phyloP scores from a whole-genome alignment of 805 yeast species.

The Hanseniaspora hatyaiensis region DNA sequence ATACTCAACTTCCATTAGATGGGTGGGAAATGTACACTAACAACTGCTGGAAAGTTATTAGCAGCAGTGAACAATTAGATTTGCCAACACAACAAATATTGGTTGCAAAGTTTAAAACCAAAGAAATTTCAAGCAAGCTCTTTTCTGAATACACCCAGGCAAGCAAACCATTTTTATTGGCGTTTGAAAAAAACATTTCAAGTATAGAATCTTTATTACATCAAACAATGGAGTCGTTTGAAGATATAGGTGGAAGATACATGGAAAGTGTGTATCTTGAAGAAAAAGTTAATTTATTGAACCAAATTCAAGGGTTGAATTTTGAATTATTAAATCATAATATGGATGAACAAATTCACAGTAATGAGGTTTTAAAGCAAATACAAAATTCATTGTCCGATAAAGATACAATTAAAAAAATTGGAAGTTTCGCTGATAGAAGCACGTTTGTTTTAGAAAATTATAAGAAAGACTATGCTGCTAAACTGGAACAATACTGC shows the following conservation, averaged over 20 bases:
- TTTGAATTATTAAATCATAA: conserved; percentile 5
- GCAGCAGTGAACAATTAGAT: conserved; percentile 83
- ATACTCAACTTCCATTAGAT: conserved; percentile 79
- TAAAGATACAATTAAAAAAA: conserved; percentile 9
- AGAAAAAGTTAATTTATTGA: conserved; percentile 41
- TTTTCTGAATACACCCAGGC: conserved; percentile 35
- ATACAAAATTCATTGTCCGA: neutral
- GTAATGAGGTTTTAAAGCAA: neutral
- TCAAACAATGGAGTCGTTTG: conserved; percentile 34
- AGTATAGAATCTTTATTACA: conserved; percentile 39
- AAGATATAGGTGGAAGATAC: conserved; percentile 66
- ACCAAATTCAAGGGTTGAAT: conserved; percentile 33
- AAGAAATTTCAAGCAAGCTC: conserved; percentile 59
- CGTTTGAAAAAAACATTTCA: conserved; percentile 35
- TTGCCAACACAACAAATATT: conserved; percentile 92
- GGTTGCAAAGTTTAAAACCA: conserved; percentile 90
- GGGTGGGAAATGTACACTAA: conserved; percentile 92
- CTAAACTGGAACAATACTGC: neutral
- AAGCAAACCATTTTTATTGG: conserved; percentile 21
- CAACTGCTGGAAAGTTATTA: conserved; percentile 90
- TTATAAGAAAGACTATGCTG: neutral
- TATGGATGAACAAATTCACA: conserved; percentile 2
- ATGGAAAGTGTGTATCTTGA: conserved; percentile 52
- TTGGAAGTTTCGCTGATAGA: conserved; percentile 15
- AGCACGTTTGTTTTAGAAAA: neutral